Percentiles rank a stretch among this genome's conserved stretches.
phyloP scores from a whole-genome alignment of 2,329 filamentous ascomycete genomes.

The Aciculosporium take region DNA sequence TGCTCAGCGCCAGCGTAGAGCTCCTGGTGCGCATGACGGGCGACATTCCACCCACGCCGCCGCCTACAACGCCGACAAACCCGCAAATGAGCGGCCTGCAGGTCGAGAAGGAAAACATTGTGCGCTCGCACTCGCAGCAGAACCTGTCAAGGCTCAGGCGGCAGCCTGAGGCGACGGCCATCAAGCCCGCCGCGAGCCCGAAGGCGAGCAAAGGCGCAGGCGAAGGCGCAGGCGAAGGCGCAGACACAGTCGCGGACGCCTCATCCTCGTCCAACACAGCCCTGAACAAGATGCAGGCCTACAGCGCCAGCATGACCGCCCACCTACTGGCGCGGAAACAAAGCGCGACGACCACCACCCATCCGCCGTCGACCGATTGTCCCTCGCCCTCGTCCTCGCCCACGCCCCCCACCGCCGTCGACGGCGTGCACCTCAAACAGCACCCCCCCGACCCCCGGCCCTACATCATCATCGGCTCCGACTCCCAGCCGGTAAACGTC shows the following conservation, averaged over 20 bases:
- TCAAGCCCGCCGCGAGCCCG: slow-evolving; percentile 5
- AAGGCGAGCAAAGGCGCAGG: too few species aligned
- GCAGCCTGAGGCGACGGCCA: slow-evolving; percentile 21
- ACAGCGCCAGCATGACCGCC: slow-evolving; percentile 14
- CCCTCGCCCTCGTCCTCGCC: too few species aligned
- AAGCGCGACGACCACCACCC: background rate
- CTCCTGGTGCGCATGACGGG: slow-evolving; percentile 58
- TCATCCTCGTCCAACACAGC: too few species aligned
- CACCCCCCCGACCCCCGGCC: slow-evolving; percentile 25
- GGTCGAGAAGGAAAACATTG: slow-evolving; percentile 46
- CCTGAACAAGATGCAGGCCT: slow-evolving; percentile 14
- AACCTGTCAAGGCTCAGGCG: slow-evolving; percentile 32
- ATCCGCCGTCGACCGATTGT: too few species aligned
- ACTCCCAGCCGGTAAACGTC: slow-evolving; percentile 57
- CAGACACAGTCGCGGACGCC: background rate
- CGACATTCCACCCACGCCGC: slow-evolving; percentile 69
- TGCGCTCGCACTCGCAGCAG: slow-evolving; percentile 41
- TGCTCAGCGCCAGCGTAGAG: slow-evolving; percentile 61
- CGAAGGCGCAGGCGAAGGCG: background rate
- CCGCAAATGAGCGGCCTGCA: slow-evolving; percentile 52
- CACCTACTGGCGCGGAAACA: slow-evolving; percentile 11
- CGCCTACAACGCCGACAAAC: slow-evolving; percentile 46
- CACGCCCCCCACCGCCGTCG: slow-evolving; percentile 31
- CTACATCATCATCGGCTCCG: slow-evolving; percentile 49
- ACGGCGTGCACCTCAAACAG: slow-evolving; percentile 39